Base-by-base conservation (phyloP, 2,329 filamentous ascomycete genomes). In the Teratosphaeria destructans region DNA sequence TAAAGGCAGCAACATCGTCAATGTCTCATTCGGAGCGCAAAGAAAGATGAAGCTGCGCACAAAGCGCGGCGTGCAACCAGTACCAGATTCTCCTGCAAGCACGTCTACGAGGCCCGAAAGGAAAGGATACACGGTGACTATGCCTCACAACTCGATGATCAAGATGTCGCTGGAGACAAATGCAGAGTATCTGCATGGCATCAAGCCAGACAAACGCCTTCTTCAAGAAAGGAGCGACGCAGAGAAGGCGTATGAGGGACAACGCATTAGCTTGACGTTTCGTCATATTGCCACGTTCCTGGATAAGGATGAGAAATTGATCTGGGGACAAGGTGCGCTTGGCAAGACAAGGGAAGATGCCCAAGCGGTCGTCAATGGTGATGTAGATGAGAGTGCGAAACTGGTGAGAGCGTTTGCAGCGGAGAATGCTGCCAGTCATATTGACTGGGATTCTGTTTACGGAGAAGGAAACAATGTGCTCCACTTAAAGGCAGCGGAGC, bases 251-350 rank as follows among this genome's bases (percentile, higher is more conserved):
- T 90, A 83, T 68, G 78, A 77, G 5, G 88, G 91, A 6, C 85
- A 86, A 54, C 87, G 94, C 54, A 96, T 99, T 70, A 95, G 89
- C 55, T 79, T 99, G 39, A 99, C 94, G 0, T 97, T 99, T 72
- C 82, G 94, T 53, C 81, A 84, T 27, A 96, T 99, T 64, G 90
- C 85, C 1, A 99, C 94, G 0, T 97, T 90, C 69, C 75, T 96
- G 53, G 79, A 87, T 66, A 76, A 78, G 3, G 78, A 83, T n/a
- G 79, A 82, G 47, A 75, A 78, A 34, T 75, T 76, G 2, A 95
- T 99, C 58, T 97, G 92, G 93, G 94, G 94, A 14, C 92, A 96
- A 73, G 94, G 94, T 2, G 93, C 92, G 0, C 84, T 82, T 0
- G 78, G 77, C 6, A 95, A 96, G 75, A 79, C 77, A 0, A 78